Evolutionary conservation across 345 rosid genomes (phyloP), one percentile per base, ranked within the genome.

Genomic region (Gossypium raimondii): DNA sequence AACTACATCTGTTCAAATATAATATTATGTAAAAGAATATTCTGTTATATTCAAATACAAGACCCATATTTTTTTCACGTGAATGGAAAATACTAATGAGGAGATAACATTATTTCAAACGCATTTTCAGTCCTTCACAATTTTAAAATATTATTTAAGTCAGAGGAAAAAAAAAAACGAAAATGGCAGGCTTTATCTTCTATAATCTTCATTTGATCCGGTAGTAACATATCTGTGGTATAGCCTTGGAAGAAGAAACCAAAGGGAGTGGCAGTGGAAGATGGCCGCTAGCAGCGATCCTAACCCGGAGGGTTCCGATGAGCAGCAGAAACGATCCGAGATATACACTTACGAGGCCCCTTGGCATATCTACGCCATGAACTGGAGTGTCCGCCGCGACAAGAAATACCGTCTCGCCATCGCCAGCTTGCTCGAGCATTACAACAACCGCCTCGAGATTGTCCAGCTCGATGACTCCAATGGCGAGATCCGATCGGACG

Each of bases 371-470:
- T 94, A 92, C 87, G 97, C 98, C 60, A 94, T 94, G 98, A 94
- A 94, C 82, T 94, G 98, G 98, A 92, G 98, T 76, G 98, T 94
- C 78, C 98, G 98, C 75, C 95, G 97, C 17, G 98, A 94, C 85
- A 94, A 91, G 86, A 91, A 92, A 80, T 94, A 92, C 81, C 93
- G 98, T 0, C 92, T 94, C 62, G 98, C 98, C 29, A 92, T 94
- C 78, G 92, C 97, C 67, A 88, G 93, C 82, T 89, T 91, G 71
- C 92, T 94, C 64, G 98, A 94, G 78, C 94, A 89, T 75, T 83
- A 73, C 80, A 80, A 77, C 0, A 94, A 94, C 85, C 87, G 91
- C 9, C 93, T 94, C 48, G 98, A 94, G 85, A 94, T 92, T 22
- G 97, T 94, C 22, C 97, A 94, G 86, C 98, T 92, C 24, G 98